Evolutionary conservation across 2,329 filamentous ascomycete genomes (phyloP).

Genomic region (Ascochyta fabae): DNA sequence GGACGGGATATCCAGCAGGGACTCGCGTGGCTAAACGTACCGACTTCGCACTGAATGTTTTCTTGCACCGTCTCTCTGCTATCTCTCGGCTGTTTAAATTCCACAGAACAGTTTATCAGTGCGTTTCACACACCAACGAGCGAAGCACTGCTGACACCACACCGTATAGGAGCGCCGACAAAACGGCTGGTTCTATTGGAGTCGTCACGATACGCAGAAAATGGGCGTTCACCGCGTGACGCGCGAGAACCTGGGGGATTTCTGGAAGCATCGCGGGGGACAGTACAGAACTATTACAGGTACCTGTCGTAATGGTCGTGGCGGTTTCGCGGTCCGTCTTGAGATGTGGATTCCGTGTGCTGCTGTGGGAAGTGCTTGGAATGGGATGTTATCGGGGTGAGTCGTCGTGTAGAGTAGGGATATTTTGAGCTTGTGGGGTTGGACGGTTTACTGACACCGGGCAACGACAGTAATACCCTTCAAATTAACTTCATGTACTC

Average conservation of each 20-base stretch:
- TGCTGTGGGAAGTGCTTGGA: background rate
- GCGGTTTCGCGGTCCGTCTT: conserved; percentile 9
- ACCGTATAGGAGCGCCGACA: conserved; percentile 10
- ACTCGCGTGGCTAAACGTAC: conserved; percentile 20
- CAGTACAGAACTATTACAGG: conserved; percentile 11
- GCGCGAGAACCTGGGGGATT: conserved; percentile 18
- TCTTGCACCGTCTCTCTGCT: background rate
- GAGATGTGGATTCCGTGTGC: conserved; percentile 30
- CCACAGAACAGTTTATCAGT: background rate
- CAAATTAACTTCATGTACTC: too few relatives aligned
- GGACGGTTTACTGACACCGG: too few relatives aligned
- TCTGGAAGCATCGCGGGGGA: conserved; percentile 18
- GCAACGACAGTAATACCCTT: too few relatives aligned
- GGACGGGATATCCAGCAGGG: conserved; percentile 11
- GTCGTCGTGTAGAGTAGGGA: too few relatives aligned
- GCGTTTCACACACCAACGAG: background rate
- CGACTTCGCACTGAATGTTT: conserved; percentile 9
- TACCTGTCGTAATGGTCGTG: conserved; percentile 7
- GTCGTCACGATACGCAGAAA: background rate
- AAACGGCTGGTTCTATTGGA: conserved; percentile 23
- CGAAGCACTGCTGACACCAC: background rate
- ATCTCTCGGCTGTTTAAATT: background rate
- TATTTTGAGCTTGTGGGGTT: too few relatives aligned
- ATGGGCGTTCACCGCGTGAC: conserved; percentile 13
- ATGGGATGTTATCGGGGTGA: background rate